A percentile compares a stretch with the other conserved stretches of the same genome.
phyloP scores from a whole-genome alignment of 345 rosid genomes.

The Ceriops zippeliana region DNA sequence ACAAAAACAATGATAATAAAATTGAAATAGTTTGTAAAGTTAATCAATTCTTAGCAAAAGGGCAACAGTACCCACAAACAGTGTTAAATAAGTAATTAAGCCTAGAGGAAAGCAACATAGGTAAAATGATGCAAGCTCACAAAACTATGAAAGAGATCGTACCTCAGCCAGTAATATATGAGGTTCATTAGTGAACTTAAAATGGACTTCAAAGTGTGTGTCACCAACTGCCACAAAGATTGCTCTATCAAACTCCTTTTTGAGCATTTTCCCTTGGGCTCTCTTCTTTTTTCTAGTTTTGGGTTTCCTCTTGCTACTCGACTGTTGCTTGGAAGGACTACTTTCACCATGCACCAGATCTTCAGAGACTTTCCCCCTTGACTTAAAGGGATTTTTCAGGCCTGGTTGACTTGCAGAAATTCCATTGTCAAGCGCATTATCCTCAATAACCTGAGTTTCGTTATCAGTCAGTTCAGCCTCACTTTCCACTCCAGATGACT shows the following conservation, averaged over 20 bases:
- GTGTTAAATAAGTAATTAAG: neutral
- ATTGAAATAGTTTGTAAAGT: no score
- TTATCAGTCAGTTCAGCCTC: constrained; percentile 34
- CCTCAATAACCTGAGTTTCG: constrained; percentile 34
- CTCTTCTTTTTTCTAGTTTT: constrained; percentile 33
- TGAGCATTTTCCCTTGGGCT: constrained; percentile 18
- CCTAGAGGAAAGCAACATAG: neutral
- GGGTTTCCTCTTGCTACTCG: constrained; percentile 20
- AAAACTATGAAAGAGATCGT: constrained; percentile 11
- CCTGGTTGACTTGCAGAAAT: constrained; percentile 16
- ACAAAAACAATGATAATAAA: no score
- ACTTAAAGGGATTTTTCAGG: constrained; percentile 14
- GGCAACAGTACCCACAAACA: neutral
- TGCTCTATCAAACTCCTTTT: constrained; percentile 43
- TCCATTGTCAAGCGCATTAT: constrained; percentile 27
- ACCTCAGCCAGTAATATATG: constrained; percentile 89
- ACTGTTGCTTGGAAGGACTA: constrained; percentile 3
- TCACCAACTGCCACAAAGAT: constrained; percentile 39
- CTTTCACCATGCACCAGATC: neutral
- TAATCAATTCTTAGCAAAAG: neutral
- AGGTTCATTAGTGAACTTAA: constrained; percentile 67
- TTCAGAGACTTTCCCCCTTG: constrained; percentile 22
- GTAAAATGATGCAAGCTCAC: neutral
- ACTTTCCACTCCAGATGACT: constrained; percentile 30
- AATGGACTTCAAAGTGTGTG: constrained; percentile 62